Percentiles rank a stretch among this genome's conserved stretches.
Evolutionary conservation across 495 filamentous ascomycete species (phyloP).

Genomic region (Niebla homalea): DNA sequence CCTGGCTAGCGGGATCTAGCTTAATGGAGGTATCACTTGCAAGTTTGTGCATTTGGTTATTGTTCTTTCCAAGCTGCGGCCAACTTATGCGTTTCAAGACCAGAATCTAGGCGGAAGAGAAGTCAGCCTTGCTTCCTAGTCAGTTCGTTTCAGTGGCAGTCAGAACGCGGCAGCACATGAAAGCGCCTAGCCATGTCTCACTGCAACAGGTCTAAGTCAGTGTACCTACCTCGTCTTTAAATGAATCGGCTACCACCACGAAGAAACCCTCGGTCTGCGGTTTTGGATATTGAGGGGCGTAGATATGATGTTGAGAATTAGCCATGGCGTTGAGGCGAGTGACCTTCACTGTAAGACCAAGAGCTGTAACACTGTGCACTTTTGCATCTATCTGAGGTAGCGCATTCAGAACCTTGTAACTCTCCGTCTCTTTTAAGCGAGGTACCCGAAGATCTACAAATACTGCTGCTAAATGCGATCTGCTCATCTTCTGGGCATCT

Average conservation of each 20-base stretch:
- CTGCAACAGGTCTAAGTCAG: too few relatives aligned
- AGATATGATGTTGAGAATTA: conserved; percentile 55
- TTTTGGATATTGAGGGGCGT: conserved; percentile 82
- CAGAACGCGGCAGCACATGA: too few relatives aligned
- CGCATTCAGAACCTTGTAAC: conserved; percentile 43
- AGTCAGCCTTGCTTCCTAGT: too few relatives aligned
- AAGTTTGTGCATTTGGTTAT: neutral
- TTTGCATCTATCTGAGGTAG: conserved; percentile 59
- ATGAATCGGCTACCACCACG: conserved; percentile 53
- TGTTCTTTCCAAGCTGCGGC: conserved; percentile 27
- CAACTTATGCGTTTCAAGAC: conserved; percentile 78
- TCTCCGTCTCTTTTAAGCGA: conserved; percentile 16
- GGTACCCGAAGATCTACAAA: conserved; percentile 18
- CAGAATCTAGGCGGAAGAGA: conserved; percentile 19
- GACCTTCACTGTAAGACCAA: conserved; percentile 48
- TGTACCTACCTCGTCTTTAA: conserved; percentile 48
- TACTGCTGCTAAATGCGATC: conserved; percentile 15
- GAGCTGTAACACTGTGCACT: conserved; percentile 44
- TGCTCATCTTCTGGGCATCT: conserved; percentile 16
- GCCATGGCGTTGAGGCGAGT: conserved; percentile 51
- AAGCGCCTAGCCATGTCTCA: too few relatives aligned
- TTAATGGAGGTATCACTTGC: conserved; percentile 36
- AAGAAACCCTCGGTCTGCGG: conserved; percentile 93
- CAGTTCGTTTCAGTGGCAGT: too few relatives aligned
- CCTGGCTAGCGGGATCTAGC: conserved; percentile 18